Evolutionary conservation across 2,329 filamentous ascomycete genomes (phyloP).

Genomic region (Niveomyces coronatus): DNA sequence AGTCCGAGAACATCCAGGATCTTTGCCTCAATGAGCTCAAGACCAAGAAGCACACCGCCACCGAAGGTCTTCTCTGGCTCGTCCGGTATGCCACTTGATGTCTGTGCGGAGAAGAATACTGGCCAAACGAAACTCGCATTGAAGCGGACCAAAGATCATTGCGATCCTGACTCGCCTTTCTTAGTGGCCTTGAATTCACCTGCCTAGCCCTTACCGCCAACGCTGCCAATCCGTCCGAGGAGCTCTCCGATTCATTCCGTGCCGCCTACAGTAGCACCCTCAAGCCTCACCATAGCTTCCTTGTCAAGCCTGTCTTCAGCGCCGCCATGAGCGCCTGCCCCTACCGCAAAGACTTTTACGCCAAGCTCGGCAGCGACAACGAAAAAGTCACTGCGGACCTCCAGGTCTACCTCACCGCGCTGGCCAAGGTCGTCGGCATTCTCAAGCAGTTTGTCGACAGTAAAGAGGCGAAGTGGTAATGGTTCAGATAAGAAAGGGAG

Average conservation of each 20-base stretch:
- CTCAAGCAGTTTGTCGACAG: slow-evolving; percentile 49
- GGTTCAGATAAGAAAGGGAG: slow-evolving; percentile 4
- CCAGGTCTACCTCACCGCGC: slow-evolving; percentile 59
- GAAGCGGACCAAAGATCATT: too few relatives aligned
- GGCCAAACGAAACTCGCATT: not conserved
- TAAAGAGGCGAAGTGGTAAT: slow-evolving; percentile 51
- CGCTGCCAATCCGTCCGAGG: slow-evolving; percentile 53
- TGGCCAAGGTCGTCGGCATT: slow-evolving; percentile 72
- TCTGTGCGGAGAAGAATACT: slow-evolving; percentile 12
- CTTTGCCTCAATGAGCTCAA: slow-evolving; percentile 82
- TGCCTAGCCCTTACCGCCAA: slow-evolving; percentile 73
- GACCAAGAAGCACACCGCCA: slow-evolving; percentile 76
- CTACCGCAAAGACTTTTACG: slow-evolving; percentile 88
- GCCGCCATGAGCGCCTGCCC: slow-evolving; percentile 89
- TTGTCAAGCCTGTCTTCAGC: slow-evolving; percentile 86
- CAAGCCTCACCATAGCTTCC: slow-evolving; percentile 81
- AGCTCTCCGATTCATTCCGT: slow-evolving; percentile 82
- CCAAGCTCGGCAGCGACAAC: slow-evolving; percentile 64
- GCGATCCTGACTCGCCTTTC: not conserved
- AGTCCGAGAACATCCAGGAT: slow-evolving; percentile 76
- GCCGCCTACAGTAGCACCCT: slow-evolving; percentile 75
- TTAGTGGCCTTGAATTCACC: slow-evolving; percentile 88
- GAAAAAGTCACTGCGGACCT: slow-evolving; percentile 54
- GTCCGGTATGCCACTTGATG: slow-evolving; percentile 48
- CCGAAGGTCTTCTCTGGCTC: slow-evolving; percentile 87